Percentiles rank a stretch among this genome's conserved stretches.
These are phyloP conservation scores for Aspergillus leporis DNA, from an alignment of 495 filamentous ascomycete genomes.

Conservation along the genomic window DNA sequence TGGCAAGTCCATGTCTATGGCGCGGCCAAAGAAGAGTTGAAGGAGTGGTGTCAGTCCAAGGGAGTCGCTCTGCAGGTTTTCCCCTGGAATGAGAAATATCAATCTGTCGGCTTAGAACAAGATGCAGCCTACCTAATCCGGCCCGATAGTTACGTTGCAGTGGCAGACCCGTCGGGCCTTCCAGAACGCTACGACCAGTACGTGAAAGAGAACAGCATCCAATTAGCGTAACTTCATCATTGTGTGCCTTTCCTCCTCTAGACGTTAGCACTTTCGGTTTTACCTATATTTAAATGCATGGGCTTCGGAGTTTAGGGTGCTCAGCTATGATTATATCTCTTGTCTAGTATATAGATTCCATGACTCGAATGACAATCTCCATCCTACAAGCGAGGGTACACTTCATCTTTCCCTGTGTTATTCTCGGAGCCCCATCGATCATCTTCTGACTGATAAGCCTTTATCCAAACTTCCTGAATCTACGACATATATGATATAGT, in stretches of 20 bases:
- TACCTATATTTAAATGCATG: neutral
- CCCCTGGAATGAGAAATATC: constrained; percentile 28
- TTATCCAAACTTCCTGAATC: constrained; percentile 20
- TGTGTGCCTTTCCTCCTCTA: neutral
- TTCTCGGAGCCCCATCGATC: neutral
- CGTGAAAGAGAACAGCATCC: constrained; percentile 17
- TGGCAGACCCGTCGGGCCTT: constrained; percentile 22
- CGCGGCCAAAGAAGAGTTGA: constrained; percentile 12
- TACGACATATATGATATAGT: too few species aligned
- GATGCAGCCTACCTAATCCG: constrained; percentile 35
- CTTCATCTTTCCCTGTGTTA: neutral
- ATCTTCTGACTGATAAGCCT: constrained; percentile 16
- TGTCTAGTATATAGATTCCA: neutral
- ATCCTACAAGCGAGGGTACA: neutral
- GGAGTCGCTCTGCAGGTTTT: constrained; percentile 25
- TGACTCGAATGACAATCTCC: neutral
- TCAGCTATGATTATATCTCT: neutral
- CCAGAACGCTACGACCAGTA: constrained; percentile 21
- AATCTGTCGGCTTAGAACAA: constrained; percentile 21
- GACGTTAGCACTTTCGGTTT: neutral
- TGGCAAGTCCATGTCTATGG: constrained; percentile 44
- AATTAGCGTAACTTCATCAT: constrained; percentile 1
- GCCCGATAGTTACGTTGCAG: constrained; percentile 40
- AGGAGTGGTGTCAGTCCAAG: constrained; percentile 31
- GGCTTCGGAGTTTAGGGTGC: neutral